A percentile compares a stretch with the other conserved stretches of the same genome.
Conservation (phyloP, 208 protist genomes). For the Leishmania aethiopica region DNA sequence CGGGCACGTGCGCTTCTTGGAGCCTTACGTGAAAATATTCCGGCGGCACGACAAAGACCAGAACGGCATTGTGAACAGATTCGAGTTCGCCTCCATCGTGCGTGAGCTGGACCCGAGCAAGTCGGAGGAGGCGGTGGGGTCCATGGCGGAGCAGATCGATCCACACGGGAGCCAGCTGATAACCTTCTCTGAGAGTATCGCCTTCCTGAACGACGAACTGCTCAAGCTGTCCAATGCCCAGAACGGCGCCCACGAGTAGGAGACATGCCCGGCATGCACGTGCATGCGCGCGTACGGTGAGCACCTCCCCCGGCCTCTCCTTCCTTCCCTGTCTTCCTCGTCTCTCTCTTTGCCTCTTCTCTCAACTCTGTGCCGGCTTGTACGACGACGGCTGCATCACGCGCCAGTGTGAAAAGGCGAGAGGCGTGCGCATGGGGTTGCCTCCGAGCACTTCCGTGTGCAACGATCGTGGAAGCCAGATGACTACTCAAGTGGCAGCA, state of each 20-base stretch:
- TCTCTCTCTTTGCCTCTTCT: not conserved
- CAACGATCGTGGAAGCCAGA: not conserved
- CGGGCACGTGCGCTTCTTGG: constrained; percentile 88
- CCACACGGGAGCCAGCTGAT: constrained; percentile 78
- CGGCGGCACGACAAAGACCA: constrained; percentile 64
- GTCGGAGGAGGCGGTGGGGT: constrained; percentile 56
- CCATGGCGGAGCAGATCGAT: constrained; percentile 66
- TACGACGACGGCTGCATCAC: not conserved
- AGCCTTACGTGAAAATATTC: constrained; percentile 77
- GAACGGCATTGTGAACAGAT: constrained; percentile 80
- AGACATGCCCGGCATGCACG: not conserved
- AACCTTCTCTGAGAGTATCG: constrained; percentile 84
- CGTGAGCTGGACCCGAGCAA: constrained; percentile 50
- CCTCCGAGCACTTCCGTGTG: not conserved
- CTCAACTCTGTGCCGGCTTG: not conserved
- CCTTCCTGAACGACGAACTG: constrained; percentile 72
- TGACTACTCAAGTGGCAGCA: not conserved
- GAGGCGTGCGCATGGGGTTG: not conserved
- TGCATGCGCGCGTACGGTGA: not conserved
- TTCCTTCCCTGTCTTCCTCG: not conserved
- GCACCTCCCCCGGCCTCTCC: not conserved
- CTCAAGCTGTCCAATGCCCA: constrained; percentile 34
- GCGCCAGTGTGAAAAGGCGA: not conserved
- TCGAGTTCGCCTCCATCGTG: constrained; percentile 68
- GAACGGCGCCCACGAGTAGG: constrained; percentile 8